phyloP scores from a whole-genome alignment of 305 asterid species.

The Stenogyne calaminthoides region DNA sequence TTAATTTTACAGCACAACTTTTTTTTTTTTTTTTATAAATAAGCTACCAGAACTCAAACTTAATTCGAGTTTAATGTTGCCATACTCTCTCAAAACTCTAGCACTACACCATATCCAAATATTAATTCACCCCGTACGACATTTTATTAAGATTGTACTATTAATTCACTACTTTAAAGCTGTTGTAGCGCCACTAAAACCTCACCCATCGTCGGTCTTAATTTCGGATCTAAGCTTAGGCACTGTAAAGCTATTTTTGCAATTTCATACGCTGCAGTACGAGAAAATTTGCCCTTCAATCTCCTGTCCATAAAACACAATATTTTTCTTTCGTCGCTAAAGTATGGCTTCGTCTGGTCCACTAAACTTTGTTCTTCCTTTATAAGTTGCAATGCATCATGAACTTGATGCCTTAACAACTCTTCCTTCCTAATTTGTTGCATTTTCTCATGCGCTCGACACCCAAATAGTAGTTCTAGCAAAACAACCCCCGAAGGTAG shows the following conservation, averaged over 20 bases:
- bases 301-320: conserved; percentile 39
- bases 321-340: conserved; percentile 40
- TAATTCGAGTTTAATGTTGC: too few relatives aligned
- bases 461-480: conserved; percentile 57
- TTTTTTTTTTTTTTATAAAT: too few relatives aligned
- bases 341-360: conserved; percentile 53
- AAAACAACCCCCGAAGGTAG: conserved; percentile 60
- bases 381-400: not conserved
- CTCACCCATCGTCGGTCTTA: conserved; percentile 33
- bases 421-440: conserved; percentile 41
- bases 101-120: too few relatives aligned
- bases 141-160: too few relatives aligned
- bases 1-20: too few relatives aligned
- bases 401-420: conserved; percentile 36
- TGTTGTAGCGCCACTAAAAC: conserved; percentile 26
- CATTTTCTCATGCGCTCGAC: conserved; percentile 15
- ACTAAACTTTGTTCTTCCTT: conserved; percentile 37
- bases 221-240: conserved; percentile 7
- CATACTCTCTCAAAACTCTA: too few relatives aligned
- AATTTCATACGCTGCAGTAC: not conserved
- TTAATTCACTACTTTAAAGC: too few relatives aligned
- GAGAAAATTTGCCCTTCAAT: conserved; percentile 25
- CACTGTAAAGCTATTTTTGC: conserved; percentile 33
- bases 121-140: too few relatives aligned
- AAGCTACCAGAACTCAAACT: too few relatives aligned